Base-by-base conservation (phyloP, 106 monocot genomes). In the Phalaenopsis aphrodite region DNA sequence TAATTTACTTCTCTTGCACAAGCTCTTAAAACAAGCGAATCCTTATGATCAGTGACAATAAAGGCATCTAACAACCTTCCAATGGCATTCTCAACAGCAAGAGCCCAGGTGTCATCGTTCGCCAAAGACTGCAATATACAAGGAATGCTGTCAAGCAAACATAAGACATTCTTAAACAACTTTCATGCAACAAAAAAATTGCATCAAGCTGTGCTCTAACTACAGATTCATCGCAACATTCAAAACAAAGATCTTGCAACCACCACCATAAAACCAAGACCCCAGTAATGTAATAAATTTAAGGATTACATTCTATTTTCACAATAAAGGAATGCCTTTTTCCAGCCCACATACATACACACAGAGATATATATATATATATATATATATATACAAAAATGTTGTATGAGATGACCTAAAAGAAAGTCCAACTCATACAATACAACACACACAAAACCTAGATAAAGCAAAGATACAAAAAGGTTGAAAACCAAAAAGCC, bases 1-100 rank as follows among this genome's bases (percentile, higher is more conserved):
- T 93, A 95, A 30, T 88, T 91, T 76, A 89, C 90, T 86, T 99
- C 99, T 91, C 80, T 94, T 23, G 93, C 89, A 88, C 94, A 99
- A 38, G 77, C 77, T 43, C 95, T 87, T 75, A 99, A 86, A 87
- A 91, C 77, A 82, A 89, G 87, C 56, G 84, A 88, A 86, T 99
- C 99, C 65, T 87, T 89, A 78, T 93, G 92, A 83, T 89, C 84
- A n/a, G 90, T 90, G 41, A 93, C 99, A 78, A 99, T 86, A 87
- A 99, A 99, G 79, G 99, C 92, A 93, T 99, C 89, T 42, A 99
- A 82, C 75, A 94, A 39, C 78, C 75, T 93, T 42, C 99, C 95
- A 61, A 99, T 79, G 45, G 99, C 92, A 75, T 45, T 76, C 48
- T 99, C 99, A 85, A 99, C 85, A 37, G 99, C 99, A 36, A 99